These are phyloP conservation scores for Voacanga thouarsii DNA, from an alignment of 257 asterid genomes.

Conservation along the genomic window DNA sequence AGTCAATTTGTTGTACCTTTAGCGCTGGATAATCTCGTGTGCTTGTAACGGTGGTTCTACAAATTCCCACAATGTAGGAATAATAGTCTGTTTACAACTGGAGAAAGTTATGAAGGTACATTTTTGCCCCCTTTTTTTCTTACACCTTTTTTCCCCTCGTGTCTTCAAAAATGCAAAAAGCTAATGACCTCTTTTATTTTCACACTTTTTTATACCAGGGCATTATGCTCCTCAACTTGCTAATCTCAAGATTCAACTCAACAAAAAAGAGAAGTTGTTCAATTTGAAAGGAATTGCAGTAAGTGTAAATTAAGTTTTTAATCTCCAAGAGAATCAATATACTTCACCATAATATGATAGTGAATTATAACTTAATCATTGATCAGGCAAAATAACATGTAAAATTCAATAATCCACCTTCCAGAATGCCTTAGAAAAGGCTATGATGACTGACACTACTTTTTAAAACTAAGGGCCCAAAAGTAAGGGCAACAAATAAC, in stretches of 20 bases:
- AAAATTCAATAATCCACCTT: background rate
- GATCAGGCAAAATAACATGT: background rate
- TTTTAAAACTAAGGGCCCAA: background rate
- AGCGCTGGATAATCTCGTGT: constrained; percentile 63
- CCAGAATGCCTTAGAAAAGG: background rate
- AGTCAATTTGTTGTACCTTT: constrained; percentile 23
- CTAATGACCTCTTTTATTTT: constrained; percentile 5
- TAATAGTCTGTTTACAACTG: constrained; percentile 52
- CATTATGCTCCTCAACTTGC: constrained; percentile 76
- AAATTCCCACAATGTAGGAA: constrained; percentile 50
- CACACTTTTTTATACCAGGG: constrained; percentile 30
- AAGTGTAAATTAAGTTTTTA: constrained; percentile 22
- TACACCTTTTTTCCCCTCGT: background rate
- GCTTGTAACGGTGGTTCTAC: constrained; percentile 60
- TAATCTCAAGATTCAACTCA: constrained; percentile 50
- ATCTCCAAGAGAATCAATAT: too few species aligned
- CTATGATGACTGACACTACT: constrained; percentile 1
- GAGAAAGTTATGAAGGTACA: constrained; percentile 73
- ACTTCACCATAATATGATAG: background rate
- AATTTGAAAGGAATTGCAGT: constrained; percentile 70
- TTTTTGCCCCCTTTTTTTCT: background rate
- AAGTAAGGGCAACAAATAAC: background rate
- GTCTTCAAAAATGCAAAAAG: constrained; percentile 10
- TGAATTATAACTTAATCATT: constrained; percentile 11
- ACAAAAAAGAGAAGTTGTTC: constrained; percentile 43